Evolutionary conservation across 2,329 filamentous ascomycete species (phyloP).

Genomic region (Exophiala dermatitidis): DNA sequence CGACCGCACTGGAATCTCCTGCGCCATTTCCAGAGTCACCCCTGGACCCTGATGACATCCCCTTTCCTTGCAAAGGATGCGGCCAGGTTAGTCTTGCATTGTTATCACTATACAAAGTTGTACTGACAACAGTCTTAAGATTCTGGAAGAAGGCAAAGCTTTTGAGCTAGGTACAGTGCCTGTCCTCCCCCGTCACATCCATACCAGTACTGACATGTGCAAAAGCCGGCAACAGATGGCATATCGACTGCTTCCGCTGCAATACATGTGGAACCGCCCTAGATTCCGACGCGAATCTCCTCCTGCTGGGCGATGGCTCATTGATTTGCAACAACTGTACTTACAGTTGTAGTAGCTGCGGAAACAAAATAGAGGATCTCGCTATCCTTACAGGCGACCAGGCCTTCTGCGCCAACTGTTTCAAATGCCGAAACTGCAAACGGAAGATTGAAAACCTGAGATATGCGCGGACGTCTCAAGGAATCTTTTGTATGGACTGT

Average conservation of each 20-base stretch:
- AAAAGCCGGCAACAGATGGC: slow-evolving; percentile 89
- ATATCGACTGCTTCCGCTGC: slow-evolving; percentile 97
- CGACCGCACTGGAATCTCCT: slow-evolving; percentile 57
- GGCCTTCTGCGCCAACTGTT: slow-evolving; percentile 95
- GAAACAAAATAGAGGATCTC: slow-evolving; percentile 95
- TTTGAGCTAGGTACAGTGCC: slow-evolving; percentile 74
- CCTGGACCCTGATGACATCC: slow-evolving; percentile 70
- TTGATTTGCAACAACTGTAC: slow-evolving; percentile 99
- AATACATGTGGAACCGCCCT: slow-evolving; percentile 91
- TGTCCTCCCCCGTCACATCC: slow-evolving; percentile 9
- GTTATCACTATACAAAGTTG: slow-evolving; percentile 4
- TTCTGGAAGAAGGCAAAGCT: slow-evolving; percentile 95
- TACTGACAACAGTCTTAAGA: slow-evolving; percentile 47
- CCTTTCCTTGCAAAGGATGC: slow-evolving; percentile 85
- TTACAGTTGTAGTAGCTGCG: slow-evolving; percentile 94
- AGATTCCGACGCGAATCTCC: slow-evolving; percentile 94
- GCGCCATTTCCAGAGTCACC: slow-evolving; percentile 51
- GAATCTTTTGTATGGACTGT: slow-evolving; percentile 98
- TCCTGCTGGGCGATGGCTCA: slow-evolving; percentile 93
- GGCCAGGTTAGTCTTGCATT: slow-evolving; percentile 60
- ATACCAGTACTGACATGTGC: slow-evolving; percentile 31
- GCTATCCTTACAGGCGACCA: slow-evolving; percentile 97
- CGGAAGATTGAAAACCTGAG: slow-evolving; percentile 96
- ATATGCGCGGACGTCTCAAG: slow-evolving; percentile 94
- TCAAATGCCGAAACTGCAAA: slow-evolving; percentile 96